These are phyloP conservation scores for Sporothrix brunneoviolacea DNA, from an alignment of 2,329 filamentous ascomycete genomes.

Conservation along the genomic window DNA sequence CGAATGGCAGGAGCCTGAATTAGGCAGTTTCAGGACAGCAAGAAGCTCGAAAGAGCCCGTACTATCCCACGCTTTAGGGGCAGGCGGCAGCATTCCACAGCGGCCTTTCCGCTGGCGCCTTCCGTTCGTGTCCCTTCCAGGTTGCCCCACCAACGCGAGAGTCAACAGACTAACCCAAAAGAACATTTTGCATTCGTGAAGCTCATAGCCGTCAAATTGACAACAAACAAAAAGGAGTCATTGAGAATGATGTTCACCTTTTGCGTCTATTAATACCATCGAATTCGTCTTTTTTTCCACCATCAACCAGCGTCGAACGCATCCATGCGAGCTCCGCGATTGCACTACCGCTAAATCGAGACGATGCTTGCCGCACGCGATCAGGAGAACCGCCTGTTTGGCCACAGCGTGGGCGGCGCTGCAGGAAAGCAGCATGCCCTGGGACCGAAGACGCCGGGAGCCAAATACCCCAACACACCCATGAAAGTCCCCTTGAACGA, in stretches of 20 bases:
- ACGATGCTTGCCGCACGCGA: constrained; percentile 72
- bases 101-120: no score
- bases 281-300: constrained; percentile 15
- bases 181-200: constrained; percentile 10
- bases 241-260: no score
- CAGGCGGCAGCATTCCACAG: constrained; percentile 2
- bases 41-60: background rate
- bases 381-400: constrained; percentile 80
- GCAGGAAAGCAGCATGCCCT: constrained; percentile 62
- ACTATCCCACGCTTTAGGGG: background rate
- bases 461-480: constrained; percentile 73
- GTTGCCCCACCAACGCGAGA: constrained; percentile 15
- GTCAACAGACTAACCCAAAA: constrained; percentile 13
- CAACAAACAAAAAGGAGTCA: no score
- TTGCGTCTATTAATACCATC: constrained; percentile 3
- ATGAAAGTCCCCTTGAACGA: constrained; percentile 72
- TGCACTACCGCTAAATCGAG: constrained; percentile 2
- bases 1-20: constrained; percentile 6
- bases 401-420: constrained; percentile 62
- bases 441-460: constrained; percentile 72
- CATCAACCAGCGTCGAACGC: background rate
- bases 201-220: no score
- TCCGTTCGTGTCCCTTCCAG: background rate
- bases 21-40: constrained; percentile 9
- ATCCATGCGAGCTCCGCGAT: background rate